A percentile compares a stretch with the other conserved stretches of the same genome.
Conservation (phyloP, 1,284 basidiomycete genomes). For the Trichosporon asahii region DNA sequence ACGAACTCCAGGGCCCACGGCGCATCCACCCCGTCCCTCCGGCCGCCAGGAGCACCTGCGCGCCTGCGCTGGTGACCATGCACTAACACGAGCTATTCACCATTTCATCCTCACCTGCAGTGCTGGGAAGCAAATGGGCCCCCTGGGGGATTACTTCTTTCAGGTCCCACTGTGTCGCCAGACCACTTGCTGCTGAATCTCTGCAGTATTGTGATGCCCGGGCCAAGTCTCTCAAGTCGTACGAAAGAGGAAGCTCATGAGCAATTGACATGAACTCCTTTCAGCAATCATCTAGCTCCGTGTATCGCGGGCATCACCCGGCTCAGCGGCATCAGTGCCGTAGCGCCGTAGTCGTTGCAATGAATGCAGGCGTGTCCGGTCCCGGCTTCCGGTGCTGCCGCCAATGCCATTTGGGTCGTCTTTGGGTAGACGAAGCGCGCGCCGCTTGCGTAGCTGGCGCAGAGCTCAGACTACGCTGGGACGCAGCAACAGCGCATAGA, state of each 20-base stretch:
- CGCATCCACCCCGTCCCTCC: slow-evolving; percentile 1
- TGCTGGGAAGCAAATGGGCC: not conserved
- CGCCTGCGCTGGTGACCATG: not conserved
- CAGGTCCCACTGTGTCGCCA: not conserved
- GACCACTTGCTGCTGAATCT: too few relatives aligned
- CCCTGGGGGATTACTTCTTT: not conserved
- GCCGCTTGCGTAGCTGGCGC: not conserved
- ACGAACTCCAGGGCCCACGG: not conserved
- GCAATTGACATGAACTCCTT: not conserved
- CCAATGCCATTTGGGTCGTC: too few relatives aligned
- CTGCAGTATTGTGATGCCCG: too few relatives aligned
- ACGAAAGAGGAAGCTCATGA: not conserved
- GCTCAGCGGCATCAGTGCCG: not conserved
- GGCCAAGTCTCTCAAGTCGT: not conserved
- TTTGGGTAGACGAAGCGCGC: not conserved
- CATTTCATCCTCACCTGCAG: not conserved
- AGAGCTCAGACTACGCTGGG: not conserved
- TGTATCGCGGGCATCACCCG: not conserved
- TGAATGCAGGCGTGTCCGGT: not conserved
- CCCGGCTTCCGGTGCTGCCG: too few relatives aligned
- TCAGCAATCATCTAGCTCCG: not conserved
- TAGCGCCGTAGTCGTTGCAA: not conserved
- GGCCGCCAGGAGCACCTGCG: not conserved
- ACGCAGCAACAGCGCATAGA: not conserved
- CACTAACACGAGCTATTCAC: not conserved